Percentiles rank a stretch among this genome's conserved stretches.
Evolutionary conservation across 805 yeast genomes (phyloP).

Genomic region (Yamadazyma laniorum): DNA sequence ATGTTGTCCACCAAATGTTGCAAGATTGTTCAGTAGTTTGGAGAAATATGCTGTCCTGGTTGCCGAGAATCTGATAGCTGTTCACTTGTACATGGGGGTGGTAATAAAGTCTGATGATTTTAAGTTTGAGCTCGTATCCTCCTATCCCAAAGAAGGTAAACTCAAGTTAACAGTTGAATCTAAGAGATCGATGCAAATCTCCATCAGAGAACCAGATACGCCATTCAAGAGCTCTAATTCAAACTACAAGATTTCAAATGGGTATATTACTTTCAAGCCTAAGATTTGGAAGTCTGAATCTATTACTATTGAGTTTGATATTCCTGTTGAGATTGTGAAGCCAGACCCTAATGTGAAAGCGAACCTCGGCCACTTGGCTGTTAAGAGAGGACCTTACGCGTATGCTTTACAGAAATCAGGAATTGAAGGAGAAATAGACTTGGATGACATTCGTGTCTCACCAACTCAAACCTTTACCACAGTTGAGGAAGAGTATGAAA

Average conservation of each 20-base stretch:
- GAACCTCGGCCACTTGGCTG: conserved; percentile 17
- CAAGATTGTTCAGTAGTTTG: conserved; percentile 20
- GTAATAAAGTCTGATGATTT: conserved; percentile 5
- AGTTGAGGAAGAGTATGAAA: not conserved
- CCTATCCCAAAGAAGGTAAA: conserved; percentile 16
- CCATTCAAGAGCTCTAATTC: conserved; percentile 5
- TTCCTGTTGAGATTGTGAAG: conserved; percentile 13
- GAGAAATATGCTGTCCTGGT: conserved; percentile 16
- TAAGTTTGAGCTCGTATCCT: conserved; percentile 8
- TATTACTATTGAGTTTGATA: conserved; percentile 10
- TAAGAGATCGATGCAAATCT: conserved; percentile 9
- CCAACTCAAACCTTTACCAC: conserved; percentile 8
- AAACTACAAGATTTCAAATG: conserved; percentile 7
- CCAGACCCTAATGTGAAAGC: conserved; percentile 18
- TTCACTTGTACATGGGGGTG: conserved; percentile 17
- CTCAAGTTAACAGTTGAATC: conserved; percentile 9
- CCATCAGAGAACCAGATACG: conserved; percentile 15
- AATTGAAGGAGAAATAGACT: conserved; percentile 1
- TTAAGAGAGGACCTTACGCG: conserved; percentile 20
- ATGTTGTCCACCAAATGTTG: conserved; percentile 27
- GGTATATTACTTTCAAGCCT: conserved; percentile 13
- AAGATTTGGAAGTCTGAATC: conserved; percentile 10
- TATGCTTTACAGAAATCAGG: conserved; percentile 19
- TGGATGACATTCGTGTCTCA: conserved; percentile 12
- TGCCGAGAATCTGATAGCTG: conserved; percentile 11